These are phyloP conservation scores for Mucor lusitanicus DNA, from an alignment of 371 early-diverging fungal species.

Conservation along the genomic window DNA sequence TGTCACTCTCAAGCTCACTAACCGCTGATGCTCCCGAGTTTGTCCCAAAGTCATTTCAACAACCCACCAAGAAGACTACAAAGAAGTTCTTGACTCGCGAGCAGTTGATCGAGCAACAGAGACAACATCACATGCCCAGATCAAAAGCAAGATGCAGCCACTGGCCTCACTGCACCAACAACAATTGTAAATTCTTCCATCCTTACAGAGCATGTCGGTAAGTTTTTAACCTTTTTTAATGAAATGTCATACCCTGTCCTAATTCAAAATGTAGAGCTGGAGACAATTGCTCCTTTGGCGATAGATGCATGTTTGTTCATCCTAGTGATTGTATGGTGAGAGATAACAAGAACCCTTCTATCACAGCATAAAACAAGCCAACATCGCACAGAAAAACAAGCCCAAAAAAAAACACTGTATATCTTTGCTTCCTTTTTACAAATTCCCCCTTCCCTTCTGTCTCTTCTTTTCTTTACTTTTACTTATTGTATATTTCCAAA, in stretches of 20 bases:
- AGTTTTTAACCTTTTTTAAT: not conserved
- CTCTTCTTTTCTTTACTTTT: not conserved
- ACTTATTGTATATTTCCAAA: constrained; percentile 1
- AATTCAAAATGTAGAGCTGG: constrained; percentile 34
- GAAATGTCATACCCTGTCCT: not conserved
- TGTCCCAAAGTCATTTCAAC: constrained; percentile 11
- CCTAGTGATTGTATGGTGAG: constrained; percentile 32
- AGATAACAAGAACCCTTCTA: not conserved
- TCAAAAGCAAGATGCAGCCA: constrained; percentile 55
- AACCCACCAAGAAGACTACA: constrained; percentile 4
- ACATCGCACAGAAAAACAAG: not conserved
- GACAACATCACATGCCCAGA: constrained; percentile 34
- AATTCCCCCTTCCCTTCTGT: not conserved
- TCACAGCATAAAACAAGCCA: no score
- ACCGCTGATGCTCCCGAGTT: constrained; percentile 22
- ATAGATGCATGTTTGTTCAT: constrained; percentile 57
- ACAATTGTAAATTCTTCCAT: constrained; percentile 60
- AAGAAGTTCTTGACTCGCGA: constrained; percentile 38
- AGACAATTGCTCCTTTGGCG: constrained; percentile 47
- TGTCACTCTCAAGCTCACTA: constrained; percentile 1
- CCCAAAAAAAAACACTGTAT: not conserved
- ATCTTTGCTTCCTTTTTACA: not conserved
- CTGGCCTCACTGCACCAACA: constrained; percentile 64
- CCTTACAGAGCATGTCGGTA: constrained; percentile 56
- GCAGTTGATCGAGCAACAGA: constrained; percentile 41